Evolutionary conservation across 371 early-diverging fungal genomes (phyloP), one percentile per base, ranked within the genome.

Genomic region (Lichtheimia corymbifera): DNA sequence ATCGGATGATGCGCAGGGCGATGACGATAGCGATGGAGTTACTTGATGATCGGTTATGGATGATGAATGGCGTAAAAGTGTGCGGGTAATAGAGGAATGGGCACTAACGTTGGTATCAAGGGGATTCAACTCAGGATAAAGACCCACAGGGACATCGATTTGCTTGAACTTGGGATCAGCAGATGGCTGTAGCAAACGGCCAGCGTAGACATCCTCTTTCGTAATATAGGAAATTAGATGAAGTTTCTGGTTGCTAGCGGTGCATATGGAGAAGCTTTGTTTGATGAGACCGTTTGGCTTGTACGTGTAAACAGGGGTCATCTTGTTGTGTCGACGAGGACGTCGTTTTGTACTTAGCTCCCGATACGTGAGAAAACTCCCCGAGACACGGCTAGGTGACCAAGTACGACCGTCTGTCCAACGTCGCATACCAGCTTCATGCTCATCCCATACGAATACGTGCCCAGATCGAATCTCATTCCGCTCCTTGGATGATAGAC

Each of bases 381-480:
- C 91, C 14, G 81, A 72, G 5, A 91, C 88, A 20, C 93, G 83
- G 15, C 88, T 88, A 5, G 93, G 91, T 7, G 92, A 90, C 94
- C 93, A 92, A 11, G 87, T 86, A 22, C 84, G 77, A 7, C 93
- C 93, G 65, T 93, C 94, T 0, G 95, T 94, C 95, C 95, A 94
- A 17, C 94, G 81, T 51, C 88, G 80, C 81, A 94, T 93, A 0
- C 93, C 89, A 5, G 91, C 84, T 59, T 93, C 94, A 20, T 83
- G 74, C 71, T 93, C 94, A 67, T 91, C 91, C 87, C 90, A 93
- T 14, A 90, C 88, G 66, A 91, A 93, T 0, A 93, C 86, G 2
- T 92, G 86, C 1, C 93, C 93, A 6, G 92, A 87, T 49, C 67
- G 77, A 62, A 88, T 87, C 41, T 72, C 72, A 15, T 63, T 60